phyloP scores from a whole-genome alignment of 106 monocot species.

The Dioscorea zingiberensis region DNA sequence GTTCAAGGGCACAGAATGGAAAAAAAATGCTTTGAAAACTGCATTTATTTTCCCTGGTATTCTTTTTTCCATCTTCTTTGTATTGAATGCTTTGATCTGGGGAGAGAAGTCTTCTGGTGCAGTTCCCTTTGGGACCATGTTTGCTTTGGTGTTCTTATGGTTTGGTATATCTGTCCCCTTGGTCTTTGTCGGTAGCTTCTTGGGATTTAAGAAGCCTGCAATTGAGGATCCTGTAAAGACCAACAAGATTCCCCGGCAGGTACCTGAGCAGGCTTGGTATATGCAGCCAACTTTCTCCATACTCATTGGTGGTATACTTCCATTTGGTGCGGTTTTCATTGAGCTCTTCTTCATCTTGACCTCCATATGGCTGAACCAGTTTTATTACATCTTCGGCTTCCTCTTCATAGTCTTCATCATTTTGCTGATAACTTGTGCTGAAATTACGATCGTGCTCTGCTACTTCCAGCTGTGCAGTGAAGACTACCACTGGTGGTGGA shows the following conservation, averaged over 20 bases:
- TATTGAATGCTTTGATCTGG: conserved; percentile 57
- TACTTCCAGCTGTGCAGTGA: conserved; percentile 63
- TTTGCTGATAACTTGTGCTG: conserved; percentile 47
- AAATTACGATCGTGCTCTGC: conserved; percentile 51
- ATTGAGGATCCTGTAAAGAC: conserved; percentile 30
- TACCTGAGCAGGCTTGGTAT: conserved; percentile 36
- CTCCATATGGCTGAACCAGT: conserved; percentile 41
- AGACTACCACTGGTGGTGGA: conserved; percentile 62
- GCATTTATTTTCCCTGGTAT: conserved; percentile 48
- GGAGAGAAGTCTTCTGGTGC: conserved; percentile 53
- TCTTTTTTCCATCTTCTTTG: conserved; percentile 38
- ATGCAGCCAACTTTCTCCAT: conserved; percentile 28
- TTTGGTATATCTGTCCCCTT: conserved; percentile 32
- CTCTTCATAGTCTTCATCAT: conserved; percentile 55
- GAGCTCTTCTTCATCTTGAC: conserved; percentile 36
- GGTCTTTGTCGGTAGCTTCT: conserved; percentile 30
- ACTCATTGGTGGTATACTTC: conserved; percentile 26
- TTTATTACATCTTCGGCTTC: conserved; percentile 40
- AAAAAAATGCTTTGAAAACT: conserved; percentile 49
- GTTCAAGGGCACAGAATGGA: conserved; percentile 60
- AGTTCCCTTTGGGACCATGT: conserved; percentile 35
- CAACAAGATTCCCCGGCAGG: conserved; percentile 31
- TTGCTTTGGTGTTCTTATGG: conserved; percentile 29
- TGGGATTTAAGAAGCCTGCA: conserved; percentile 27
- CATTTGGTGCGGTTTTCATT: conserved; percentile 32